Conservation (phyloP, 768 basidiomycete genomes). For the Hypholoma fasciculare region DNA sequence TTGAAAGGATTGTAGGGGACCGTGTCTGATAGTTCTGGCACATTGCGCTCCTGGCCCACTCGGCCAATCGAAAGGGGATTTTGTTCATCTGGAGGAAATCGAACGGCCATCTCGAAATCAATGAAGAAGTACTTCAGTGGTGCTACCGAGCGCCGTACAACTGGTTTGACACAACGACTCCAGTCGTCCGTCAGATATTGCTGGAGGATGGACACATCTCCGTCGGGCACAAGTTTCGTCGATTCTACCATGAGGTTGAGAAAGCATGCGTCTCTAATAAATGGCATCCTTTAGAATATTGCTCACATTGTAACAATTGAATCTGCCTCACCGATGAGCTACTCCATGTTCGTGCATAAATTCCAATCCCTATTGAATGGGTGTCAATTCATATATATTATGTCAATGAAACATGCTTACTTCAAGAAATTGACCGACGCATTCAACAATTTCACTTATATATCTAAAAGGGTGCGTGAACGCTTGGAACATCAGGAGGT, state of each 20-base stretch:
- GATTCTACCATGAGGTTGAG: slow-evolving; percentile 18
- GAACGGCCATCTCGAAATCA: slow-evolving; percentile 24
- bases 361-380: background rate
- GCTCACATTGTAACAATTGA: too few species aligned
- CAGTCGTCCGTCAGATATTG: background rate
- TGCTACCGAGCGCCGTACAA: slow-evolving; percentile 18
- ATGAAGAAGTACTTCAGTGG: slow-evolving; percentile 28
- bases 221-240: slow-evolving; percentile 7
- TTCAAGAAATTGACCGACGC: background rate
- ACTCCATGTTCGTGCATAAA: slow-evolving; percentile 10
- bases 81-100: slow-evolving; percentile 1
- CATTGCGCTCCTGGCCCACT: slow-evolving; percentile 19
- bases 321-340: slow-evolving; percentile 1
- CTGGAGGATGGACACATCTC: slow-evolving; percentile 1
- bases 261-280: slow-evolving; percentile 9
- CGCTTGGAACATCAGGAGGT: background rate
- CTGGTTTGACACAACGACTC: too few species aligned
- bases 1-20: slow-evolving; percentile 29
- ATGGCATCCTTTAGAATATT: background rate
- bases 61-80: slow-evolving; percentile 5
- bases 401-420: background rate
- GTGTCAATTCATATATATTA: background rate
- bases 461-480: background rate
- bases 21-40: slow-evolving; percentile 22
- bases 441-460: background rate